Evolutionary conservation across 345 rosid genomes (phyloP).

Genomic region (Murraya paniculata): DNA sequence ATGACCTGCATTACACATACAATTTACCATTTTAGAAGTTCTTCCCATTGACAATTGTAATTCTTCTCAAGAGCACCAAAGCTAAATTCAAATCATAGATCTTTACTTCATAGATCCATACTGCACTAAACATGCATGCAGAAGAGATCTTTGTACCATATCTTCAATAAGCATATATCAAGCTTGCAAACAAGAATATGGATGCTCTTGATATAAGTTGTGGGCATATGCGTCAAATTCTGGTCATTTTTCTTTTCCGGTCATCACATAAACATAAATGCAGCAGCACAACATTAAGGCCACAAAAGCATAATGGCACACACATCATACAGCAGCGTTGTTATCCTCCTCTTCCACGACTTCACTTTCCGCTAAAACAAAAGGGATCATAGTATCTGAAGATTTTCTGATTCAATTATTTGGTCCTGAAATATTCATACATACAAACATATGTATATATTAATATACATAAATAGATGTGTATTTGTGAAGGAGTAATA

Average conservation of each 20-base stretch:
- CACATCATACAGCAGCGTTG: neutral
- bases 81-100: neutral
- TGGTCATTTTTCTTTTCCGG: neutral
- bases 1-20: conserved; percentile 24
- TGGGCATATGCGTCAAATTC: neutral
- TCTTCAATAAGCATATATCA: neutral
- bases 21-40: neutral
- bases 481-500: neutral
- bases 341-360: conserved; percentile 18
- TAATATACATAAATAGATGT: neutral
- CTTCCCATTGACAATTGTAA: neutral
- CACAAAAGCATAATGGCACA: neutral
- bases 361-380: conserved; percentile 17
- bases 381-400: neutral
- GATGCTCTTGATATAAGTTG: neutral
- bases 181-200: neutral
- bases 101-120: neutral
- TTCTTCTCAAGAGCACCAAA: neutral
- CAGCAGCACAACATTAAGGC: neutral
- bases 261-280: neutral
- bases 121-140: neutral
- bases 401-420: neutral
- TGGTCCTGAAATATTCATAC: neutral
- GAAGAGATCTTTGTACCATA: neutral
- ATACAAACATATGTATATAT: neutral